Evolutionary conservation across 83 land plant species (phyloP).

Genomic region (Picea abies): DNA sequence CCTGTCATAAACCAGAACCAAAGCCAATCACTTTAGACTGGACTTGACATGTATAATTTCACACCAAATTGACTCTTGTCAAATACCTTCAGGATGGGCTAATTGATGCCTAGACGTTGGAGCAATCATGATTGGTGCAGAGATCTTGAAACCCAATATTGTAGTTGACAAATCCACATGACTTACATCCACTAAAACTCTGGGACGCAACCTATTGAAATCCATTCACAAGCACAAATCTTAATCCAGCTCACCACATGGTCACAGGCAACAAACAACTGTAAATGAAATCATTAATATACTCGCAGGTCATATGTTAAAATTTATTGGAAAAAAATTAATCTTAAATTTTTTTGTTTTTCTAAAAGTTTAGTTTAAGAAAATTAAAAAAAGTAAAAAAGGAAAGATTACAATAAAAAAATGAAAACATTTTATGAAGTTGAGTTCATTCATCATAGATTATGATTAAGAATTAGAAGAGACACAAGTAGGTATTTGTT

Average conservation of each 20-base stretch:
- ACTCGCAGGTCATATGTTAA: too few species aligned
- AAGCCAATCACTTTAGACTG: neutral
- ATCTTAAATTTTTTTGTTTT: too few species aligned
- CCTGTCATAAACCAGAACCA: conserved; percentile 40
- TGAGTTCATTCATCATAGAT: too few species aligned
- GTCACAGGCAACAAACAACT: neutral
- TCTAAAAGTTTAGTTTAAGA: too few species aligned
- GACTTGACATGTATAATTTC: neutral
- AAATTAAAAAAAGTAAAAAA: too few species aligned
- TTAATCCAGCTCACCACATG: neutral
- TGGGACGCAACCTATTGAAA: conserved; percentile 41
- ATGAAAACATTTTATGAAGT: too few species aligned
- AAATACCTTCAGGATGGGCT: conserved; percentile 56
- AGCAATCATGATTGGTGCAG: conserved; percentile 60
- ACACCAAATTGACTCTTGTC: neutral
- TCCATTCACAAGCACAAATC: neutral
- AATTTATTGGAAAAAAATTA: too few species aligned
- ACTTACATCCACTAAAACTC: conserved; percentile 48
- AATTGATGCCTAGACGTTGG: conserved; percentile 47
- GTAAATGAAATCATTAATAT: neutral
- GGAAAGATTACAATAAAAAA: too few species aligned
- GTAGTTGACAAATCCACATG: conserved; percentile 33
- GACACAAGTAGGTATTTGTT: too few species aligned
- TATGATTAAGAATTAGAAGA: too few species aligned
- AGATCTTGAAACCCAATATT: conserved; percentile 48